phyloP scores from a whole-genome alignment of 1,139 yeast genomes.

The Suhomyces chickasaworum region DNA sequence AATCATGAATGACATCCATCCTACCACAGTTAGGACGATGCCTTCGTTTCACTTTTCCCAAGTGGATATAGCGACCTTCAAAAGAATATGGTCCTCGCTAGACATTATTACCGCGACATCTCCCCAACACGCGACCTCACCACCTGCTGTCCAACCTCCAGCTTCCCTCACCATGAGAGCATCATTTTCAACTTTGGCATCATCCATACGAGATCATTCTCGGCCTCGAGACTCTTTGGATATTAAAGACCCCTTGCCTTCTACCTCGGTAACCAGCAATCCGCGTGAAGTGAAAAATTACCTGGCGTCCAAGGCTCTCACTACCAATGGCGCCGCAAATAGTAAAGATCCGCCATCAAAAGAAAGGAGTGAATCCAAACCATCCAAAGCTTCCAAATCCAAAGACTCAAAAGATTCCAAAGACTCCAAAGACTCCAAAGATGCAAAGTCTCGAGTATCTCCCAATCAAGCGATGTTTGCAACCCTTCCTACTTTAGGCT shows the following conservation, averaged over 20 bases:
- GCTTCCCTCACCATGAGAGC: background rate
- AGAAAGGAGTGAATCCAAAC: background rate
- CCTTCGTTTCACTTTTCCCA: conserved; percentile 17
- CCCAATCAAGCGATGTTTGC: background rate
- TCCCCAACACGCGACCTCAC: background rate
- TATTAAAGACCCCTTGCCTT: background rate
- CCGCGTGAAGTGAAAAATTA: background rate
- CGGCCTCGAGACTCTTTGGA: background rate
- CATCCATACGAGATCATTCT: background rate
- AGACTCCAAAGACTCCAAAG: background rate
- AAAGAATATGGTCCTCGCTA: conserved; percentile 20
- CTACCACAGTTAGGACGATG: background rate
- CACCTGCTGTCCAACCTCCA: background rate
- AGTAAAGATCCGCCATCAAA: background rate
- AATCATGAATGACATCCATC: conserved; percentile 7
- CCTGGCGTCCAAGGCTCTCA: background rate
- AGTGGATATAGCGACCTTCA: conserved; percentile 18
- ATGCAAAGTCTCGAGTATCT: background rate
- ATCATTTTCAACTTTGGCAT: background rate
- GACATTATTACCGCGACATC: conserved; percentile 13
- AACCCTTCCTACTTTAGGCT: conserved; percentile 10
- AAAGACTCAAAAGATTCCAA: background rate
- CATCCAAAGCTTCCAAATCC: background rate
- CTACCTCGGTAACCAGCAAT: background rate
- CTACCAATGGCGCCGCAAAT: background rate